Evolutionary conservation across 2,329 filamentous ascomycete species (phyloP), one percentile per base, ranked within the genome.

Genomic region (Thelonectria blattea): DNA sequence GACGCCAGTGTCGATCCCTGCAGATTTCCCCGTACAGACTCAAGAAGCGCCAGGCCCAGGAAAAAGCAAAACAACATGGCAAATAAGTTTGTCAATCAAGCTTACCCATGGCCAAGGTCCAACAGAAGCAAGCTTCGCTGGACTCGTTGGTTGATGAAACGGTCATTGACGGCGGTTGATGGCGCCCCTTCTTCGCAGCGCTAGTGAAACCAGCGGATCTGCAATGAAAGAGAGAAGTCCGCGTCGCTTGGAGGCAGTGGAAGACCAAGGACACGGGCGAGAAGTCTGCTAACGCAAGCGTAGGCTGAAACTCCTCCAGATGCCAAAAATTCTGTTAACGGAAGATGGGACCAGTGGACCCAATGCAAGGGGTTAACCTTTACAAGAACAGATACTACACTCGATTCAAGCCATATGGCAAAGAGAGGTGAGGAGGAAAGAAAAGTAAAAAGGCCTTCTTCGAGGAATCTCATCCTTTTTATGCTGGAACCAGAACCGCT

Each of bases 361-460:
- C 51, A 24, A 27, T 70, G 55, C 58, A 53, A 67, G 68, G 65
- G 39, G 34, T 70, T 64, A 66, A 65, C 65, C 69, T 62, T 49
- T 55, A 65, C 65, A 70, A 68, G 66, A 71, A 71, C 69, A 69
- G 65, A 66, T 71, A 68, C 69, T 71, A 70, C 69, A 69, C 48
- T 68, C 20, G 64, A 58, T 69, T 68, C 62, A 32, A 47, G 71
- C 70, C 65, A 62, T 42, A 56, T 53, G 66, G 68, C 65, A 61
- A 64, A 68, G 56, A 63, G 57, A 66, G 62, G 55, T 70, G 24
- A 43, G 52, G 65, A 59, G 59, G 41, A 58, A 61, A 58, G 58
- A 32, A 55, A 56, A 56, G 18, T 45, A 63, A 54, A 18, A 27
- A 20, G 18, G 7, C 10, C 6, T 52, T n/a, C 27, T 14, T 5